Evolutionary conservation across 768 basidiomycete species (phyloP), one percentile per base, ranked within the genome.

Genomic region (Ramaria sp.): DNA sequence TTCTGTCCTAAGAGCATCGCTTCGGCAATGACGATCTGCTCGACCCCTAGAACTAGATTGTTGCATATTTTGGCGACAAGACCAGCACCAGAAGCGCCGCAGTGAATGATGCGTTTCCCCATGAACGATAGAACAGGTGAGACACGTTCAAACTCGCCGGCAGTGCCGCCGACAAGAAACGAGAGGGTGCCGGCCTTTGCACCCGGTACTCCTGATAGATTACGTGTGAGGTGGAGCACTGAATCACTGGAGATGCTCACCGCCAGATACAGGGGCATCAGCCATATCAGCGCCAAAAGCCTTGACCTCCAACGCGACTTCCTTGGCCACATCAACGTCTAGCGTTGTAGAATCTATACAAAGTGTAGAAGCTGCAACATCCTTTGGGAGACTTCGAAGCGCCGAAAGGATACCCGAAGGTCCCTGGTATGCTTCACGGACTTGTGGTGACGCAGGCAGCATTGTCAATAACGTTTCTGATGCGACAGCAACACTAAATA

Each of bases 261-360:
- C 93, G 56, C 94, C 94, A 49, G 91, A 93, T 1, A 97, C 93
- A 2, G 94, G 94, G 5, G 94, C 92, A 66, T 97, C 94, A 20
- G 96, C 76, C 82, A 96, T 91, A 41, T 70, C 70, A 7, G 84
- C 89, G 24, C 86, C 84, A 27, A 75, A 70, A 13, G 64, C 57
- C 10, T 70, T 72, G 0, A 88, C 79, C 22, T 75, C 70, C 10
- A 66, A 59, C 0, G 91, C 80, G 11, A 94, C 81, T 31, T 76
- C 69, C 42, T 80, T 80, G 0, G 92, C 84, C 9, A 86, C 81
- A 7, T 73, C 73, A 6, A 93, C 86, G 63, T 95, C 91, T 39
- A 94, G 74, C 0, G 94, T 95, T 9, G 94, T 97, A 7, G 88
- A 91, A 69, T 97, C 93, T 52, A 97, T 88, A 61, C 84, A 82